These are phyloP conservation scores for Aspergillus novofumigatus DNA, from an alignment of 2,329 filamentous ascomycete species.

Conservation along the genomic window DNA sequence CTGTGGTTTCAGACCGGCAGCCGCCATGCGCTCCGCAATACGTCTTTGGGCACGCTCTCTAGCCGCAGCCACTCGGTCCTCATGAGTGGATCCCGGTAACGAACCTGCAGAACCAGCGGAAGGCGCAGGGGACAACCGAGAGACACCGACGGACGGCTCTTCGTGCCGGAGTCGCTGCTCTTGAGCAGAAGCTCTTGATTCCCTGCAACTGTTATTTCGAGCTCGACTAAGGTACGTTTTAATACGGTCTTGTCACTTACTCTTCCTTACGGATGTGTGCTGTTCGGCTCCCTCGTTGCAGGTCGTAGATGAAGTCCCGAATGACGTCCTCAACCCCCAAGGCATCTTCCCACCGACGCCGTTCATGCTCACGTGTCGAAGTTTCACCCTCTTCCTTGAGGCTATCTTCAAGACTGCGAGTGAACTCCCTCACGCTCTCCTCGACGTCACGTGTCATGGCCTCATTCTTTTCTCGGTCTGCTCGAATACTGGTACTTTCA, in stretches of 20 bases:
- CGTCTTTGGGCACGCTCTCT: slow-evolving; percentile 95
- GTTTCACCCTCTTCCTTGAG: slow-evolving; percentile 77
- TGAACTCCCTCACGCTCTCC: slow-evolving; percentile 88
- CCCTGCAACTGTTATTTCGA: slow-evolving; percentile 31
- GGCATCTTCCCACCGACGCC: slow-evolving; percentile 89
- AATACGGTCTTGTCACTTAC: slow-evolving; percentile 30
- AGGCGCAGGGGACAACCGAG: slow-evolving; percentile 43
- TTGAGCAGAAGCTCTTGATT: slow-evolving; percentile 50
- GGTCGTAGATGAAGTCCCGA: slow-evolving; percentile 94
- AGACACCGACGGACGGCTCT: slow-evolving; percentile 45
- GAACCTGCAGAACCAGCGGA: slow-evolving; percentile 62
- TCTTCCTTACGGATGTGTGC: slow-evolving; percentile 64
- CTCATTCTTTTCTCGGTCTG: slow-evolving; percentile 90
- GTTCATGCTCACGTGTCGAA: slow-evolving; percentile 80
- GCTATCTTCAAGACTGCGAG: slow-evolving; percentile 76
- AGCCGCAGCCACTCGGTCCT: slow-evolving; percentile 92
- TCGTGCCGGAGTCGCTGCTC: slow-evolving; percentile 52
- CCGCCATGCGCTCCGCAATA: slow-evolving; percentile 93
- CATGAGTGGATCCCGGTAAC: slow-evolving; percentile 79
- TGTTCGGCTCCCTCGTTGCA: slow-evolving; percentile 80
- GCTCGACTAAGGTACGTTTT: not conserved
- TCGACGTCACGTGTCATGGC: slow-evolving; percentile 96
- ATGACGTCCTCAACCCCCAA: slow-evolving; percentile 95
- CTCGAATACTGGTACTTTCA: slow-evolving; percentile 74
- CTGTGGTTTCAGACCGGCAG: slow-evolving; percentile 82